These are phyloP conservation scores for Pezicula radicicola DNA, from an alignment of 2,329 filamentous ascomycete species.

Conservation along the genomic window DNA sequence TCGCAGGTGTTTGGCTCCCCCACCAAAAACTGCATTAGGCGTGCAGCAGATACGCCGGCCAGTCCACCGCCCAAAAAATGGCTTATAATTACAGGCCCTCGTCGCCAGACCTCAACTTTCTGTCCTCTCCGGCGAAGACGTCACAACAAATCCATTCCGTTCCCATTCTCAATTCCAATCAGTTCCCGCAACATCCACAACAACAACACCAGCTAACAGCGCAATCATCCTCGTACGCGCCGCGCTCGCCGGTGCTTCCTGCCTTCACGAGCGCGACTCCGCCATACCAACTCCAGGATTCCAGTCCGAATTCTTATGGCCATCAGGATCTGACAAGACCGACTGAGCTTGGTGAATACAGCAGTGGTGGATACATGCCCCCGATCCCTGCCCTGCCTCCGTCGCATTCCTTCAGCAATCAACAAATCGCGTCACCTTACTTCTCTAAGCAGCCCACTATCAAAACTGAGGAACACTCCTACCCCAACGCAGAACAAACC, in stretches of 20 bases:
- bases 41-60: conserved; percentile 6
- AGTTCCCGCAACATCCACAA: conserved; percentile 3
- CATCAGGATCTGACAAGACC: conserved; percentile 3
- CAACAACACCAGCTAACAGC: conserved; percentile 8
- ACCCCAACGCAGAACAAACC: conserved; percentile 4
- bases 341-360: conserved; percentile 13
- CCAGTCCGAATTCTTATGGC: conserved; percentile 6
- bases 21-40: not conserved
- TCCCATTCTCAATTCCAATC: conserved; percentile 4
- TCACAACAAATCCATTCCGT: conserved; percentile 14
- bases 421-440: conserved; percentile 1
- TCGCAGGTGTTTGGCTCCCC: not conserved
- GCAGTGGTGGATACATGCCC: conserved; percentile 20
- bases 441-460: conserved; percentile 7
- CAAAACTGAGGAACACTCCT: conserved; percentile 9
- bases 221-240: conserved; percentile 17
- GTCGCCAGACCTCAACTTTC: conserved; percentile 29
- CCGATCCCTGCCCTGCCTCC: conserved; percentile 24
- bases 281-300: conserved; percentile 5
- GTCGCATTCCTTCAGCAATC: conserved; percentile 16
- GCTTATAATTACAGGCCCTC: conserved; percentile 30
- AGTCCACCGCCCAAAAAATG: conserved; percentile 11
- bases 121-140: conserved; percentile 18
- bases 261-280: conserved; percentile 9
- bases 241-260: conserved; percentile 22